Evolutionary conservation across 768 basidiomycete species (phyloP).

Genomic region (Termitomyces sp.): DNA sequence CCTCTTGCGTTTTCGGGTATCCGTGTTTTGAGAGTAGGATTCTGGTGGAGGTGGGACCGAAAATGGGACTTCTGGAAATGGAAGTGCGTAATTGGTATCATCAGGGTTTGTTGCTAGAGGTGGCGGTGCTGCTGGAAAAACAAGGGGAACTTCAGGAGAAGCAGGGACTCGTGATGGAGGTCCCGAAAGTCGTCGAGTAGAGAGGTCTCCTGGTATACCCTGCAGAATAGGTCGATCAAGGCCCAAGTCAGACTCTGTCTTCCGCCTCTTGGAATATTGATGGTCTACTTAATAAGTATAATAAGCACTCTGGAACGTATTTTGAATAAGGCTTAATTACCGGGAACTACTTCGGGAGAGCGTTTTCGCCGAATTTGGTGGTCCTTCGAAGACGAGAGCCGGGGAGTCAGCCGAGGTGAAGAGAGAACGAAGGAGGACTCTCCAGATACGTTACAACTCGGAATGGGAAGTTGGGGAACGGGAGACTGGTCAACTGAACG

Average conservation of each 20-base stretch:
- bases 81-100: background rate
- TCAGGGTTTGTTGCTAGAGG: background rate
- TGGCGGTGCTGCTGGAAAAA: background rate
- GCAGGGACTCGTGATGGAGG: background rate
- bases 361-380: slow-evolving; percentile 1
- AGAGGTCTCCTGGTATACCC: background rate
- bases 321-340: background rate
- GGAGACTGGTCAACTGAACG: background rate
- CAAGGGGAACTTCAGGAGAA: background rate
- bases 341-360: background rate
- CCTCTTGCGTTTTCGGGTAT: slow-evolving; percentile 11
- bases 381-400: background rate
- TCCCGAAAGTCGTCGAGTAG: background rate
- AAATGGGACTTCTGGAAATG: background rate
- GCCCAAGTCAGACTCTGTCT: slow-evolving; percentile 2
- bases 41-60: background rate
- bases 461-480: too few relatives aligned
- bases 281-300: background rate
- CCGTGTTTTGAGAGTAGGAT: slow-evolving; percentile 6
- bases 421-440: background rate
- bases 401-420: background rate
- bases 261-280: slow-evolving; percentile 5
- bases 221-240: background rate
- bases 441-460: background rate
- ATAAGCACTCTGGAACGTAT: background rate